Percentiles rank a stretch among this genome's conserved stretches.
Conservation (phyloP, 108 stramenopile genomes). For the Fragilaria crotonensis region DNA sequence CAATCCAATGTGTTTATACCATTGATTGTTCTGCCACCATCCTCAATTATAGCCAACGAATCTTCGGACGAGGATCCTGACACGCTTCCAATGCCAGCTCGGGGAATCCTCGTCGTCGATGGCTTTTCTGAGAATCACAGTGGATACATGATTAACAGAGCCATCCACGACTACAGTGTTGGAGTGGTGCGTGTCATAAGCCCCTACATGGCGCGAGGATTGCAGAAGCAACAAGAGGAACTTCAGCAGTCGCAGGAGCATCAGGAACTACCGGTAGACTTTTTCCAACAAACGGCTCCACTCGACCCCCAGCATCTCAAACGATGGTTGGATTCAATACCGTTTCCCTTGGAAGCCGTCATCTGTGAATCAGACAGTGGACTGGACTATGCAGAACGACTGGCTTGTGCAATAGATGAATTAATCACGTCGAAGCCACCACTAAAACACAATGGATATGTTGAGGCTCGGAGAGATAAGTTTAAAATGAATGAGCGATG, state of each 20-base stretch:
- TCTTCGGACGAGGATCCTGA: no score
- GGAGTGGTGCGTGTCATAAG: neutral
- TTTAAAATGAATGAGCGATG: constrained; percentile 49
- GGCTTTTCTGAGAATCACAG: constrained; percentile 48
- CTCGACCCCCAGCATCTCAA: constrained; percentile 9
- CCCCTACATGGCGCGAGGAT: neutral
- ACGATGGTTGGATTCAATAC: constrained; percentile 28
- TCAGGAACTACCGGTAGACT: neutral
- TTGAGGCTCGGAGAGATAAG: constrained; percentile 40
- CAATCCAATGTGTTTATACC: no score
- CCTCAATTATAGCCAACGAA: no score
- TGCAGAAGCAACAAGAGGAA: constrained; percentile 10
- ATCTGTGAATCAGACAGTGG: constrained; percentile 44
- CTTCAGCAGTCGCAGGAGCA: neutral
- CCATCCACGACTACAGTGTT: constrained; percentile 30
- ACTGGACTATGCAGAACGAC: constrained; percentile 45
- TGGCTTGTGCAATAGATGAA: constrained; percentile 36
- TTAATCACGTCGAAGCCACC: neutral
- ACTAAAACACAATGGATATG: constrained; percentile 33
- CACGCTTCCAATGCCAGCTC: no score
- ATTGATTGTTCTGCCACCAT: no score
- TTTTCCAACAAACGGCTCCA: neutral
- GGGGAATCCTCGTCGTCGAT: constrained; percentile 36
- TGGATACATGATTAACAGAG: constrained; percentile 32
- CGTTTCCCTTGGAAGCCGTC: constrained; percentile 34